Conservation (phyloP, 805 yeast genomes). For the Saturnispora gosingensis region DNA sequence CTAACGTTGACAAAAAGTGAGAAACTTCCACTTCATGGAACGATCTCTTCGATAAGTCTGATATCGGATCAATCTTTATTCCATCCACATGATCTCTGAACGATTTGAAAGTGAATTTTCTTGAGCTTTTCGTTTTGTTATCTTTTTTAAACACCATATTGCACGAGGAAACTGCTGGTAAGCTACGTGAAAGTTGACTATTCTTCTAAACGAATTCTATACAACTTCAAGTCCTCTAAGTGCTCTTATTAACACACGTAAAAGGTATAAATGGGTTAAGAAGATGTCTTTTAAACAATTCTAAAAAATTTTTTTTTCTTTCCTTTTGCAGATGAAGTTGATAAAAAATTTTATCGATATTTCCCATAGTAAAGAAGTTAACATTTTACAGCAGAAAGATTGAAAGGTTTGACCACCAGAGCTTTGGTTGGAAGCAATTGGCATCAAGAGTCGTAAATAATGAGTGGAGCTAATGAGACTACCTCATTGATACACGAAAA, state of each 20-base stretch:
- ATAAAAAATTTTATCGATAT: too few species aligned
- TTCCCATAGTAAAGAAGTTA: not conserved
- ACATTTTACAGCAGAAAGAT: not conserved
- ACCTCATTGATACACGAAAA: constrained; percentile 1
- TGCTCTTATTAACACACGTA: not conserved
- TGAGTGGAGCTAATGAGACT: not conserved
- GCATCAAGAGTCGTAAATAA: not conserved
- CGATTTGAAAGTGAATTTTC: constrained; percentile 57
- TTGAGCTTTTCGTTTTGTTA: constrained; percentile 43
- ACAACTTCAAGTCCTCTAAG: not conserved
- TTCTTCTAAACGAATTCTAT: not conserved
- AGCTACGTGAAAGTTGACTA: too few species aligned
- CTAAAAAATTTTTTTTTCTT: not conserved
- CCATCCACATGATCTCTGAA: constrained; percentile 80
- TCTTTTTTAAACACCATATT: constrained; percentile 28
- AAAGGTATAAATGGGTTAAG: not conserved
- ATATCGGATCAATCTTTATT: constrained; percentile 66
- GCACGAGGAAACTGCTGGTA: not conserved
- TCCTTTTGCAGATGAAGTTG: not conserved
- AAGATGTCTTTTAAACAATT: not conserved
- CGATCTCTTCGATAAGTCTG: constrained; percentile 46
- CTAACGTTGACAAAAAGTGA: constrained; percentile 67
- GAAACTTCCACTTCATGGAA: constrained; percentile 68
- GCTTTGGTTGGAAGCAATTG: not conserved
- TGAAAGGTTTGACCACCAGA: not conserved